Evolutionary conservation across 192 early-diverging fungal species (phyloP), one percentile per base, ranked within the genome.

Genomic region (Podila clonocystis): DNA sequence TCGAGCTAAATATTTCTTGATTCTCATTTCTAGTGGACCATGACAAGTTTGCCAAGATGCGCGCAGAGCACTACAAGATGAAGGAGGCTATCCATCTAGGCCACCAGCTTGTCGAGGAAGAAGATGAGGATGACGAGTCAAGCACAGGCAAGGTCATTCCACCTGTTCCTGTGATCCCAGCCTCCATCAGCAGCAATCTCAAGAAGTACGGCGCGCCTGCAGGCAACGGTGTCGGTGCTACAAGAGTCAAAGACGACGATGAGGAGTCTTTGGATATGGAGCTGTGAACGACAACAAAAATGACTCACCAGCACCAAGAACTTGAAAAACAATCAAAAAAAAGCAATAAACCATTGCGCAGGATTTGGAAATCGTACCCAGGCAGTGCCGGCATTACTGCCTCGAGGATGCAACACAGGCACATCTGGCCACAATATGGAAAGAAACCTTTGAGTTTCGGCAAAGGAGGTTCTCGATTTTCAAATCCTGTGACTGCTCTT

Each of bases 41-140:
- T 67, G 85, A 89, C 59, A 85, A 88, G 79, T 99, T 99, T 83
- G 88, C 87, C 50, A 85, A 87, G 65, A 78, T 94, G 79, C 88
- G 98, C 63, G 83, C 93, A 9, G 79, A 92, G 60, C 98, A 99
- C 75, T 99, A 99, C 84, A 93, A 97, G 71, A 96, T 96, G 94
- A 90, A 89, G 66, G 85, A 88, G 11, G 93, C 91, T 30, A 73
- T 95, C 63, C 65, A 84, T 67, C 80, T 88, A 48, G 83, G 82
- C 12, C 83, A 78, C 45, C 78, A 85, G 36, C 52, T 91, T 34
- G 75, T 87, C 30, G 87, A 91, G 4, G 83, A 85, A 9, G 86
- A 91, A 29, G 84, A 83, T 11, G 70, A 67, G 22, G 28, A 83
- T 5, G 58, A 52, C 13, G 66, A 80, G 0, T 57, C 36, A 31